phyloP scores from a whole-genome alignment of 306 rosid genomes.

The Bauhinia variegata region DNA sequence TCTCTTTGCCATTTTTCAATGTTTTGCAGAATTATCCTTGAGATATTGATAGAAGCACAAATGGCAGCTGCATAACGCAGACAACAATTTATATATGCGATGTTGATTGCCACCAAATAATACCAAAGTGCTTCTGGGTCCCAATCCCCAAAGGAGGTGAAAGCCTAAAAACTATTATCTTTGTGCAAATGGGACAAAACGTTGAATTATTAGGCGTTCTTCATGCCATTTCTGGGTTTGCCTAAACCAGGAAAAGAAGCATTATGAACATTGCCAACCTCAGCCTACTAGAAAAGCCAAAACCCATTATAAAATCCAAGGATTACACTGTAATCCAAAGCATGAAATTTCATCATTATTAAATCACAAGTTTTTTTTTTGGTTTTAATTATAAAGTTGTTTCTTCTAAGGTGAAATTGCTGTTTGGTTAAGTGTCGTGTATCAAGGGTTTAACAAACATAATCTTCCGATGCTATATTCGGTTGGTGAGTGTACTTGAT shows the following conservation, averaged over 20 bases:
- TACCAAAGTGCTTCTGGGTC: constrained; percentile 30
- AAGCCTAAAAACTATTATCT: not conserved
- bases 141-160: constrained; percentile 10
- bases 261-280: no score
- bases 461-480: constrained; percentile 6
- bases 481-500: constrained; percentile 33
- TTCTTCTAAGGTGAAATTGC: constrained; percentile 49
- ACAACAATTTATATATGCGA: not conserved
- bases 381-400: constrained; percentile 26
- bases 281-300: not conserved
- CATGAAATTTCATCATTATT: constrained; percentile 15
- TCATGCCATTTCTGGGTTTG: not conserved
- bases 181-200: not conserved
- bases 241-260: not conserved
- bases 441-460: constrained; percentile 9
- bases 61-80: not conserved
- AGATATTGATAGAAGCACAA: no score
- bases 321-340: not conserved
- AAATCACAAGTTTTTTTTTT: not conserved
- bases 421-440: constrained; percentile 31
- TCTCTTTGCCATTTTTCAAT: no score
- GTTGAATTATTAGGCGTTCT: constrained; percentile 7
- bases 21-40: not conserved
- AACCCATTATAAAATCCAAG: constrained; percentile 14
- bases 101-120: constrained; percentile 14